Evolutionary conservation across 225 moss, liverwort and hornwort genomes (phyloP).

Genomic region (Climacium dendroides): DNA sequence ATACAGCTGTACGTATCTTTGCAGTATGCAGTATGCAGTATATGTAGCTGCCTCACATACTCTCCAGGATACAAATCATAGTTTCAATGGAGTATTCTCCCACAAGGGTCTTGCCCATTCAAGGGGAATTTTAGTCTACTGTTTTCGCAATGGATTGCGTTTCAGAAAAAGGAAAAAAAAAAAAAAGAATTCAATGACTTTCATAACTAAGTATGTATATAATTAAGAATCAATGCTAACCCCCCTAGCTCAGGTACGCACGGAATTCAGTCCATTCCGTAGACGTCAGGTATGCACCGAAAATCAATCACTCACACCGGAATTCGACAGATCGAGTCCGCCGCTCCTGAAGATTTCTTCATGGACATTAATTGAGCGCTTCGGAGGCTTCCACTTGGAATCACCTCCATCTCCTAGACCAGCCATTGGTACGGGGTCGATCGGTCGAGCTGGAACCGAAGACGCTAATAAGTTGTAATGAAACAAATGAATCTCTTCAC

Average conservation of each 20-base stretch:
- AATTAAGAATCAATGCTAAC: background rate
- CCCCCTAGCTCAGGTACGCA: background rate
- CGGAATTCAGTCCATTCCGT: background rate
- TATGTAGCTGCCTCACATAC: background rate
- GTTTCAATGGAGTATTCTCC: background rate
- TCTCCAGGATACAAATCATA: background rate
- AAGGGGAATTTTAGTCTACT: background rate
- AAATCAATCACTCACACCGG: background rate
- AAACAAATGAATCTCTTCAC: background rate
- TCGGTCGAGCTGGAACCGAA: background rate
- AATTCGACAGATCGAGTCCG: background rate
- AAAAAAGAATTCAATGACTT: no score
- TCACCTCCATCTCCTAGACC: conserved; percentile 17
- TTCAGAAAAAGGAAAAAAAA: background rate
- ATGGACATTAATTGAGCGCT: background rate
- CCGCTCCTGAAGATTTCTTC: background rate
- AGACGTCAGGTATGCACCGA: background rate
- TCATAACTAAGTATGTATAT: background rate
- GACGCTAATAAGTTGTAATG: no score
- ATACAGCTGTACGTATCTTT: background rate
- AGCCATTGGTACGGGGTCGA: background rate
- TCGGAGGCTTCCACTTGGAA: conserved; percentile 27
- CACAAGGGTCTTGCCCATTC: background rate
- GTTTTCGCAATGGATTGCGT: background rate
- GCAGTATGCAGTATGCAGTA: background rate